Conservation (phyloP, 2,329 filamentous ascomycete genomes). For the Venturia oleaginea region DNA sequence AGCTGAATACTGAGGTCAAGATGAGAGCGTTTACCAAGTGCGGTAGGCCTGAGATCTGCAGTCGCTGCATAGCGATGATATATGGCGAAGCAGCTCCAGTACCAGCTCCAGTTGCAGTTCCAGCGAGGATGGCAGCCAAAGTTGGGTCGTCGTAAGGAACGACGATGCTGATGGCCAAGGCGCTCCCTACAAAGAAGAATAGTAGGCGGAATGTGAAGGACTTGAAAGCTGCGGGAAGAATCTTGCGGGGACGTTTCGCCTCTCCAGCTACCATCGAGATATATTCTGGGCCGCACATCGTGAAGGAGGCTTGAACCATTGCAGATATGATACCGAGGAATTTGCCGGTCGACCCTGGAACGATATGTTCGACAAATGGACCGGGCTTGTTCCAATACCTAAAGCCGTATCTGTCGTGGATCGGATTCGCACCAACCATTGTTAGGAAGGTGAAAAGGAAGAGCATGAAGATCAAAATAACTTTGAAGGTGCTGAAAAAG, state of each 20-base stretch:
- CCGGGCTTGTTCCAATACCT: slow-evolving; percentile 34
- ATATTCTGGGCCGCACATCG: slow-evolving; percentile 39
- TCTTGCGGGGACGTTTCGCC: slow-evolving; percentile 34
- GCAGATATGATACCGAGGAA: slow-evolving; percentile 29
- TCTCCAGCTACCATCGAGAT: slow-evolving; percentile 41
- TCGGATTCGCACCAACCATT: slow-evolving; percentile 11
- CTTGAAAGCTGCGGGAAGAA: slow-evolving; percentile 41
- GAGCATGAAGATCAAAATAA: slow-evolving; percentile 36
- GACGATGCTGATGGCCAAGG: slow-evolving; percentile 36
- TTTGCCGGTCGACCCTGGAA: slow-evolving; percentile 22
- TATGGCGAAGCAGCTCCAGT: slow-evolving; percentile 53
- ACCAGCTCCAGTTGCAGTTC: slow-evolving; percentile 28
- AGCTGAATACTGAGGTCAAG: slow-evolving; percentile 46
- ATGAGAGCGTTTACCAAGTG: slow-evolving; percentile 49
- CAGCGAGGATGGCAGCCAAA: slow-evolving; percentile 21
- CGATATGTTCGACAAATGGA: slow-evolving; percentile 24
- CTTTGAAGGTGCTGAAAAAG: slow-evolving; percentile 46
- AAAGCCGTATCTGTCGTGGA: slow-evolving; percentile 33
- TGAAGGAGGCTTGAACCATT: slow-evolving; percentile 34
- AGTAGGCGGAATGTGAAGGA: slow-evolving; percentile 38
- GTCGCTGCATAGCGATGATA: slow-evolving; percentile 52
- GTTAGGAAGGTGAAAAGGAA: slow-evolving; percentile 28
- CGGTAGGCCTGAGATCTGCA: slow-evolving; percentile 45
- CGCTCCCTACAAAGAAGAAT: slow-evolving; percentile 38
- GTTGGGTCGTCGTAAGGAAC: slow-evolving; percentile 24